Base-by-base conservation (phyloP, 2,329 filamentous ascomycete species). In the Aspergillus pseudoglaucus region DNA sequence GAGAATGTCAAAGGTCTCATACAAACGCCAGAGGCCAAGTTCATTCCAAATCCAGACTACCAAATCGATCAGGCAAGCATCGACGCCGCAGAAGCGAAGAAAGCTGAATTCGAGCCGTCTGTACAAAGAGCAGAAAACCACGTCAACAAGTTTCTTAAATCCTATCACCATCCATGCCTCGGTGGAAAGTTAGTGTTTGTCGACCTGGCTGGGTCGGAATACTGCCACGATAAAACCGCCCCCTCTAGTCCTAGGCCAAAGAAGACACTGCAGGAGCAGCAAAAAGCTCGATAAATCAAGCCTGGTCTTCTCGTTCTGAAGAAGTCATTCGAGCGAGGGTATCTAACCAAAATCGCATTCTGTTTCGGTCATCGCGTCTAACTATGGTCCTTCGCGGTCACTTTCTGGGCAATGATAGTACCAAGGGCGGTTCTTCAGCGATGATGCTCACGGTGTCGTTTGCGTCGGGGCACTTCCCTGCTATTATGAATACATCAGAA, bases 191-290 rank as follows among this genome's bases (percentile, higher is more conserved):
- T 73, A 42, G 64, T 74, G 8, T 75, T 75, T 58, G 69, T 75
- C 1, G 72, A 76, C 49, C 58, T 75, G 4, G 72, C 72, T 2
- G 72, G 72, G 2, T 62, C 72, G 0, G 72, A 76, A 51, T 75
- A 70, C 43, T 66, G 67, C 48, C 59, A 67, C 30, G 60, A 65
- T 15, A 64, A 60, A 18, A 51, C 51, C 0, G 35, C 40, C 17
- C 40, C 50, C 1, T 12, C 25, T 1, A 27, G 3, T 27, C 9
- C 25, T 27, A 4, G 9, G 3, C 25, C 25, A 27, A 66, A 62
- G 42, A 66, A 65, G 49, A 68, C 63, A 0, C 52, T 62, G 0
- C 65, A 72, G 42, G 72, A 74, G 49, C 62, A 61, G 10, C 65
- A 67, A 43, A 62, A 74, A 53, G 66, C 70, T 0, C 54, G 68